Evolutionary conservation across 163 green algal genomes (phyloP), one percentile per base, ranked within the genome.

Genomic region (Smithsoniella earleae): DNA sequence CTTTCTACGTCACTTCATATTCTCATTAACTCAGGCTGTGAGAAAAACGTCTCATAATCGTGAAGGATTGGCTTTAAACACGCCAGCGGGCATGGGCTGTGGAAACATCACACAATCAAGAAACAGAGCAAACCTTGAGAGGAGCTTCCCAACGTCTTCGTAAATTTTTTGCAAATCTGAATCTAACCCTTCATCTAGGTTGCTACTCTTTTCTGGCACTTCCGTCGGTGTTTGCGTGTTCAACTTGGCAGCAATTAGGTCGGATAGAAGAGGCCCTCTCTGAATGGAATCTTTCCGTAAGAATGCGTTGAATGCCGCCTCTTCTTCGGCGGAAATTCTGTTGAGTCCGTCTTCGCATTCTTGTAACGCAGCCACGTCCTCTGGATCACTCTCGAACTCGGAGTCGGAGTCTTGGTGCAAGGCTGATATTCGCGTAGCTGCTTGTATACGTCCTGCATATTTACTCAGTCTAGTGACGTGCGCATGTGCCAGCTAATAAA

Each of bases 281-380:
- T 49, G 58, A 25, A 33, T 38, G 58, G 58, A 33, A 33, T 34
- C 58, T 22, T 69, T 33, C 20, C 22, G 58, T 31, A 69, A 45
- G 58, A 69, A 69, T n/a, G 58, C 58, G 34, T 69, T 69, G 58
- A 69, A 69, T 49, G 40, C 40, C 8, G 58, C 34, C 58, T 69
- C n/a, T 16, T 69, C 58, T 4, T 69, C 58, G 8, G 3, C 20
- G n/a, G 58, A 1, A 49, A 49, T n/a, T n/a, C n/a, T n/a, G 13
- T 64, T 64, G 13, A 64, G 33, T 27, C 49, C 49, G 6, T 64
- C 49, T n/a, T n/a, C n/a, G n/a, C n/a, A n/a, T n/a, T n/a, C n/a
- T n/a, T n/a, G n/a, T n/a, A n/a, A 49, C 40, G 40, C 10, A 49
- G 40, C 40, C 18, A 69, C 5, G 1, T 69, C 58, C 34, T 69